A percentile compares a stretch with the other conserved stretches of the same genome.
Conservation (phyloP, 2,329 filamentous ascomycete genomes). For the Fusarium concolor region DNA sequence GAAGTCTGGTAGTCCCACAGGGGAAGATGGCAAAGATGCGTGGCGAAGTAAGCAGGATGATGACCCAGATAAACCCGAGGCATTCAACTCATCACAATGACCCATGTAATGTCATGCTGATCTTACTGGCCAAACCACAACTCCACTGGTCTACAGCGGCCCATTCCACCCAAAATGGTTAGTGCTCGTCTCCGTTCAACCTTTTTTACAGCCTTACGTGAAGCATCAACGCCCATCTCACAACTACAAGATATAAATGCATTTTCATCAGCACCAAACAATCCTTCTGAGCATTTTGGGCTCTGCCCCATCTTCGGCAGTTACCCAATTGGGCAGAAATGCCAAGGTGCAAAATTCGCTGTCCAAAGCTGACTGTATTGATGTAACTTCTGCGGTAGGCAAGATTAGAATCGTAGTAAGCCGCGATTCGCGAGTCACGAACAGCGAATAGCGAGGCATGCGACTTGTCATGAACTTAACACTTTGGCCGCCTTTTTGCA, state of each 20-base stretch:
- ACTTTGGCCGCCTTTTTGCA: not conserved
- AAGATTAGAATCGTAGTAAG: not conserved
- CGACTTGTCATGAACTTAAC: not conserved
- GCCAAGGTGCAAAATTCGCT: not conserved
- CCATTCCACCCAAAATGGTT: not conserved
- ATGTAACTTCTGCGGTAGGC: not conserved
- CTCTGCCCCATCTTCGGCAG: not conserved
- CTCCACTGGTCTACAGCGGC: not conserved
- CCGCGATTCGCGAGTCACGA: not conserved
- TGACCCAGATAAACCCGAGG: not conserved
- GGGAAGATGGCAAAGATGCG: not conserved
- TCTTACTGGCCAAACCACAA: not conserved
- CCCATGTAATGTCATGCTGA: not conserved
- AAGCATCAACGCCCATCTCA: not conserved
- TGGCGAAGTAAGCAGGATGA: conserved; percentile 2
- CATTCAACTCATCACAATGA: too few relatives aligned
- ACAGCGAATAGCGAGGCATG: conserved; percentile 4
- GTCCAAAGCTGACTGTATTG: not conserved
- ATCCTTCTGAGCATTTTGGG: too few relatives aligned
- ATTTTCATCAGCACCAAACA: not conserved
- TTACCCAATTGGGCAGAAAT: not conserved
- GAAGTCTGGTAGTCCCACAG: not conserved
- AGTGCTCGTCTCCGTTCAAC: not conserved
- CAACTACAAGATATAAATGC: not conserved
- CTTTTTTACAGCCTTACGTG: not conserved